Conservation (phyloP, 1,284 basidiomycete genomes). For the Trametes hirsuta region DNA sequence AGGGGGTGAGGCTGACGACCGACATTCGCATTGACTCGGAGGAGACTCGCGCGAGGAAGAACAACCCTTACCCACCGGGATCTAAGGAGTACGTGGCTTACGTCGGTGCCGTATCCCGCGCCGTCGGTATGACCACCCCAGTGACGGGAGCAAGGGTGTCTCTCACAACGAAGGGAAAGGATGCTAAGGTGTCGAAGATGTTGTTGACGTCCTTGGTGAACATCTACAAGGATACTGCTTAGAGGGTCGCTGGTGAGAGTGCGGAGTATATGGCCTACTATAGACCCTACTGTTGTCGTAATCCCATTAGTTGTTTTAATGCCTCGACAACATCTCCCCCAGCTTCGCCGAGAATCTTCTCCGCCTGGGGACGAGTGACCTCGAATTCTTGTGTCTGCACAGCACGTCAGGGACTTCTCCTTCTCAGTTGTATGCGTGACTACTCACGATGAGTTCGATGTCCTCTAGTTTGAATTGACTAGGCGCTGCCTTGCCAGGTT, state of each 20-base stretch:
- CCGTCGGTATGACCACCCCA: not conserved
- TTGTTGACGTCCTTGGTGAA: not conserved
- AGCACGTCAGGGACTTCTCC: not conserved
- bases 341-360: slow-evolving; percentile 54
- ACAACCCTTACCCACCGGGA: slow-evolving; percentile 36
- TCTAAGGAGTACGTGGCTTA: slow-evolving; percentile 39
- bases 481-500: slow-evolving; percentile 40
- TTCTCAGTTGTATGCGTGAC: not conserved
- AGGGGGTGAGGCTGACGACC: slow-evolving; percentile 19
- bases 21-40: slow-evolving; percentile 18
- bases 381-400: slow-evolving; percentile 66
- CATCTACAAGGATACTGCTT: not conserved
- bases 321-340: slow-evolving; percentile 37
- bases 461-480: slow-evolving; percentile 56
- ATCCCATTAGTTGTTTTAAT: slow-evolving; percentile 32
- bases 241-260: not conserved
- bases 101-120: not conserved
- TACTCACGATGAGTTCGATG: slow-evolving; percentile 60
- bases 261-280: not conserved
- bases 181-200: not conserved
- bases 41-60: slow-evolving; percentile 9
- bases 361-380: slow-evolving; percentile 59
- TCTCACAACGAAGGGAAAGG: not conserved
- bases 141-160: not conserved
- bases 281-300: not conserved